Evolutionary conservation across 768 basidiomycete species (phyloP).

Genomic region (Lactarius trivialis): DNA sequence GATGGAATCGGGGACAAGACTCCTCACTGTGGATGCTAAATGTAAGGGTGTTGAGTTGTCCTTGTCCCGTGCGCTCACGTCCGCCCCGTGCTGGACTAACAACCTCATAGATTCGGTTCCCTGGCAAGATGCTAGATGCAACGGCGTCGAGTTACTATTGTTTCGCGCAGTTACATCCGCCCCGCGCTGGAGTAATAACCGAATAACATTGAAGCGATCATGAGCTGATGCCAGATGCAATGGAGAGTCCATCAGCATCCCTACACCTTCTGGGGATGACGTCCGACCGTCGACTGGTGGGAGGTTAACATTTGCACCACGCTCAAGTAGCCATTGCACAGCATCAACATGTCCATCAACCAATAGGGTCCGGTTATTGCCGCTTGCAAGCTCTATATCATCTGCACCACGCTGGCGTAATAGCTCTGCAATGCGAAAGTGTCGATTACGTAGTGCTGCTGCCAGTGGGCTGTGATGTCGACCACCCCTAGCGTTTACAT

Average conservation of each 20-base stretch:
- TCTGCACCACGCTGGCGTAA: background rate
- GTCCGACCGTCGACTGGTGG: background rate
- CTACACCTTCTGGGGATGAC: background rate
- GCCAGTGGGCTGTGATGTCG: background rate
- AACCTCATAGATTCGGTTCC: too few species aligned
- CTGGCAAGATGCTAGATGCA: too few species aligned
- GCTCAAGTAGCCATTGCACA: background rate
- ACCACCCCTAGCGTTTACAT: background rate
- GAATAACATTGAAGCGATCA: background rate
- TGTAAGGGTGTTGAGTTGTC: background rate
- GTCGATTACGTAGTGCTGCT: background rate
- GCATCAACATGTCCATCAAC: background rate
- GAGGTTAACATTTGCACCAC: background rate
- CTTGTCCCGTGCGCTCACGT: background rate
- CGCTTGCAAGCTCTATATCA: background rate
- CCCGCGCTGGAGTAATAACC: too few species aligned
- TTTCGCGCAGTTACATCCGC: too few species aligned
- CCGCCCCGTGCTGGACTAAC: background rate
- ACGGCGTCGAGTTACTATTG: too few species aligned
- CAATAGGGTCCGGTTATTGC: background rate
- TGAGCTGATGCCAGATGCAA: background rate
- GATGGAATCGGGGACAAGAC: too few species aligned
- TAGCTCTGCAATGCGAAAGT: background rate
- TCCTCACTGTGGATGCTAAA: too few species aligned
- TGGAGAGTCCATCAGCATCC: background rate